Conservation (phyloP, 2,329 filamentous ascomycete genomes). For the Colletotrichum abscissum region DNA sequence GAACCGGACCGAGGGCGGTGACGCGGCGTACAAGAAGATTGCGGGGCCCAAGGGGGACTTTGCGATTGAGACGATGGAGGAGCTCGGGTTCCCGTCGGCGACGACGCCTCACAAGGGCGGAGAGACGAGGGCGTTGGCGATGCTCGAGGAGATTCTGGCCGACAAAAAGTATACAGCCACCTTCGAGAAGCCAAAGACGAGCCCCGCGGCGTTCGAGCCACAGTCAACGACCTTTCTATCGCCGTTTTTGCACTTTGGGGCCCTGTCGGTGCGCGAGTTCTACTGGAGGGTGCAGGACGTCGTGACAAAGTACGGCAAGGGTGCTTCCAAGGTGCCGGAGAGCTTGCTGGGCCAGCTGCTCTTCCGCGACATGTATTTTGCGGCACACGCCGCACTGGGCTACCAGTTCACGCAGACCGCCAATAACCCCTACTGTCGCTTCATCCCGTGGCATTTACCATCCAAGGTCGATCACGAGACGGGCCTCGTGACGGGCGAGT, state of each 20-base stretch:
- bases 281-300: slow-evolving; percentile 78
- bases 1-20: slow-evolving; percentile 59
- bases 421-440: slow-evolving; percentile 75
- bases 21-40: slow-evolving; percentile 69
- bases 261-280: slow-evolving; percentile 76
- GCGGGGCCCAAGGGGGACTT: slow-evolving; percentile 78
- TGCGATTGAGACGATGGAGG: slow-evolving; percentile 75
- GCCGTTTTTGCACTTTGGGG: slow-evolving; percentile 80
- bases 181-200: slow-evolving; percentile 81
- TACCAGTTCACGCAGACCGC: slow-evolving; percentile 72
- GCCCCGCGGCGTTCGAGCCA: slow-evolving; percentile 78
- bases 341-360: slow-evolving; percentile 78
- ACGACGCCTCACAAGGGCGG: slow-evolving; percentile 77
- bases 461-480: slow-evolving; percentile 62
- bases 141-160: slow-evolving; percentile 68
- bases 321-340: slow-evolving; percentile 72
- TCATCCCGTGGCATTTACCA: slow-evolving; percentile 83
- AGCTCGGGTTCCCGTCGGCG: slow-evolving; percentile 74
- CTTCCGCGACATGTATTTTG: slow-evolving; percentile 88
- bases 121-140: slow-evolving; percentile 72
- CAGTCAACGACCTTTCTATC: slow-evolving; percentile 80
- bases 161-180: slow-evolving; percentile 76
- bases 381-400: slow-evolving; percentile 77
- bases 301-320: slow-evolving; percentile 65
- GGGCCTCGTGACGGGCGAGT: slow-evolving; percentile 65